Evolutionary conservation across 768 basidiomycete genomes (phyloP), one percentile per base, ranked within the genome.

Genomic region (Auricularia auricula-judae): DNA sequence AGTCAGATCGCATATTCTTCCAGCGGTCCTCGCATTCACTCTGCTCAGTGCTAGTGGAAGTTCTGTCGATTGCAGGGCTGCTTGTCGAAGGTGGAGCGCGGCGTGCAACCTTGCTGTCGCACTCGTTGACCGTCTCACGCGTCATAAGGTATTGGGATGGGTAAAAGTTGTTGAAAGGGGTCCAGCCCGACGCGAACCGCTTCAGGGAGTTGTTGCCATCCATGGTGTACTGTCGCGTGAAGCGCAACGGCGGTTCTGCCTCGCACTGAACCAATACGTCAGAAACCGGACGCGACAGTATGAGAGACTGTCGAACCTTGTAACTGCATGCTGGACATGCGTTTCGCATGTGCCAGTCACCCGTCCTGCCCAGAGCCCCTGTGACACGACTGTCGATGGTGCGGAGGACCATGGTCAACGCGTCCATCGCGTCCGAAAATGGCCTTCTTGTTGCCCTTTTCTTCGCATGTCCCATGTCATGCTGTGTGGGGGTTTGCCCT

Each of bases 181-280:
- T 51, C 21, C 16, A 16, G 1, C 16, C 47, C 16, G 16, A 18
- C 21, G 21, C 21, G 18, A 51, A 51, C 4, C 47, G 47, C 21
- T 51, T 51, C 4, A 70, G 68, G 1, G 68, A 70, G 18, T 63
- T 56, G 36, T 70, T 70, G 2, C 71, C 69, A 42, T 71, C 69
- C 64, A 72, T 68, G 0, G 65, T 61, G 3, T 51, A 66, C 34
- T 74, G 67, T 42, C 74, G 64, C 8, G 65, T 21, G n/a, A 65
- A 66, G 2, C 47, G 39, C 2, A 70, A 44, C 23, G 36, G 7
- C 1, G 53, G 58, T 43, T 73, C 70, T 4, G 62, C 70, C 47
- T 68, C 47, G 21, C 47, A 51, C 47, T 51, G 47, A 21, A 16
- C 47, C 16, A 4, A 16, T 18, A 21, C 10, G 3, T 51, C 47